Evolutionary conservation across 2,329 filamentous ascomycete genomes (phyloP), one percentile per base, ranked within the genome.

Genomic region (Chaetomium globosum): DNA sequence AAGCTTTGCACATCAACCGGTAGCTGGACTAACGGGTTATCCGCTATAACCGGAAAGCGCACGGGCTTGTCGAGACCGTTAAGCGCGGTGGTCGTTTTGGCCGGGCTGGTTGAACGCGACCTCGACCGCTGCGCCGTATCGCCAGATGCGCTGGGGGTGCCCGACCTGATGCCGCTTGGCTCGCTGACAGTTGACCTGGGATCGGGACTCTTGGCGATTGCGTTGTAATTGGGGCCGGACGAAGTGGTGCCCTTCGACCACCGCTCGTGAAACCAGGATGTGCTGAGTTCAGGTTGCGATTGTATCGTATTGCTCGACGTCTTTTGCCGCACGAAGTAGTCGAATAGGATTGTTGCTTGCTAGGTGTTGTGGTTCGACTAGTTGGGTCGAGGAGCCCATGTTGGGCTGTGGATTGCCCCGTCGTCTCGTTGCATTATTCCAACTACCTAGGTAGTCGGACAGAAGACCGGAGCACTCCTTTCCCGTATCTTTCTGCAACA

Each of bases 101-200:
- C 51, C 51, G 51, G 51, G 51, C 51, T 53, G 28, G 23, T 53
- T 28, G 51, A 53, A 53, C 51, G 51, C 51, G 51, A 53, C 51
- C 51, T 31, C 51, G 51, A 53, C 51, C 51, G 51, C 51, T 53
- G 51, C 51, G 51, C 51, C 19, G 51, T 53, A 23, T 23, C 19
- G 26, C 19, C 9, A 53, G 51, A 53, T 23, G 28, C 51, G 51
- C 26, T 19, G 51, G 51, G 19, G 23, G 51, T 8, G 10, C 23
- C 16, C 10, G 51, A 53, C 31, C 51, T 30, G 26, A 26, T 10
- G 16, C 28, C 7, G 30, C 12, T 53, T 31, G 51, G 26, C 13
- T 53, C 26, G 51, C 31, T 26, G 26, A 26, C 26, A 26, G 26
- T 26, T 26, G 26, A 26, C 26, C 4, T 26, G 26, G 4, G 26